A percentile compares a stretch with the other conserved stretches of the same genome.
These are phyloP conservation scores for Clonostachys rhizophaga DNA, from an alignment of 2,329 filamentous ascomycete genomes.

Conservation along the genomic window DNA sequence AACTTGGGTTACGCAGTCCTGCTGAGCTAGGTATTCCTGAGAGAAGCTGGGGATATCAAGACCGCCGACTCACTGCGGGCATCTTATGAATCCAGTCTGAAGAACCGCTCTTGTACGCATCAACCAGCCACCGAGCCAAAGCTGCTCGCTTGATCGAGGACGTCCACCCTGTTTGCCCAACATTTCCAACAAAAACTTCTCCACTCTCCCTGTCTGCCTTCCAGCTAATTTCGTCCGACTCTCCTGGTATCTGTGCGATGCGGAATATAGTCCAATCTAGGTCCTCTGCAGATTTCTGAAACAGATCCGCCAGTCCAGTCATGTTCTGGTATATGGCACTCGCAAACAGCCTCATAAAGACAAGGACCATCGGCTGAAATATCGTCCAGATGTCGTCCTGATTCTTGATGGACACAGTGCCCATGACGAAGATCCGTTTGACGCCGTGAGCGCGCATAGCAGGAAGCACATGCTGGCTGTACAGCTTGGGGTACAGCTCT, in stretches of 20 bases:
- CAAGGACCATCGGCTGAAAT: not conserved
- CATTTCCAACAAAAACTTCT: conserved; percentile 8
- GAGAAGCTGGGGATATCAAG: not conserved
- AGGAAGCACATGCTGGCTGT: conserved; percentile 9
- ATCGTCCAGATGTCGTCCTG: conserved; percentile 14
- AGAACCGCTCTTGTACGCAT: not conserved
- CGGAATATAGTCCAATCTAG: conserved; percentile 21
- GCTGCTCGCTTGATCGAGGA: conserved; percentile 7
- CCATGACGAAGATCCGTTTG: conserved; percentile 23
- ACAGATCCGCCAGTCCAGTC: conserved; percentile 8
- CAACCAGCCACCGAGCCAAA: conserved; percentile 19
- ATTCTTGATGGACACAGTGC: conserved; percentile 18
- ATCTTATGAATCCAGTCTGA: conserved; percentile 12
- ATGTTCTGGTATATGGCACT: conserved; percentile 10
- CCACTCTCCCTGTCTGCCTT: conserved; percentile 14
- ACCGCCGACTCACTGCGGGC: conserved; percentile 11
- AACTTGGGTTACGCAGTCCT: too few species aligned
- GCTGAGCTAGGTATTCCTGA: too few species aligned
- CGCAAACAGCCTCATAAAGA: conserved; percentile 6
- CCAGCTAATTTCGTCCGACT: conserved; percentile 16
- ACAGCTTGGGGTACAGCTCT: conserved; percentile 6
- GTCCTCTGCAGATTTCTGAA: conserved; percentile 10
- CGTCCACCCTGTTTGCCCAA: conserved; percentile 11
- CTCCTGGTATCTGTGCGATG: conserved; percentile 17
- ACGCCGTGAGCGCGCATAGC: conserved; percentile 19